Base-by-base conservation (phyloP, 176 grass and related monocot species). In the Ensete glaucum region DNA sequence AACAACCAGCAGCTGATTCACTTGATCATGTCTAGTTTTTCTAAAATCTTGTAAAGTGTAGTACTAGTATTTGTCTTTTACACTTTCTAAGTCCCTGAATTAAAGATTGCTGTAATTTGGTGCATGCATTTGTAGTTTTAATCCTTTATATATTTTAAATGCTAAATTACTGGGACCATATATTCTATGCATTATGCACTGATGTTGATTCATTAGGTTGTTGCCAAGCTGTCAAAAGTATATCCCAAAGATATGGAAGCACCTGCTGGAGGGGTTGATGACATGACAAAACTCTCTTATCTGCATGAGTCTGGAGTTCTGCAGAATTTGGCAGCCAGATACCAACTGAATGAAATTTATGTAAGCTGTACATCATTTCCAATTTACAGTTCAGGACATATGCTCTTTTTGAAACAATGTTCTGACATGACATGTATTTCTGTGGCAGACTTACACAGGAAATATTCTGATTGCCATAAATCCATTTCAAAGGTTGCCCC, bases 171-270 rank as follows among this genome's bases (percentile, higher is more conserved):
- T 66, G 23, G 13, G 57, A 67, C 14, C 27, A 67, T 16, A 29
- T 11, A 29, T 29, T 67, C 15, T 67, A 34, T 67, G 14, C 23
- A 67, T 29, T 16, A 50, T 24, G 66, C 24, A 26, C 59, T 75
- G 82, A 65, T 71, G 62, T 8, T 62, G 23, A 54, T 62, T n/a
- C 75, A 67, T 75, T 85, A 99, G 95, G 81, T 99, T 52, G 67
- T 83, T 55, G 65, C 78, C 14, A 91, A 85, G 81, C 83, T 99
- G 67, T 89, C 90, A 3, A 99, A 94, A 74, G 26, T 99, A 79
- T 99, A 99, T 78, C 95, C 95, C 4, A 99, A 94, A 89, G 95
- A 99, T 88, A 94, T 87, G 80, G 95, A 99, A 81, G 95, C 90
- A 55, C 86, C 95, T 73, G 85, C 90, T 5, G 95, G 90, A 71